Evolutionary conservation across 1,139 yeast genomes (phyloP), one percentile per base, ranked within the genome.

Genomic region (Lodderomyces theae): DNA sequence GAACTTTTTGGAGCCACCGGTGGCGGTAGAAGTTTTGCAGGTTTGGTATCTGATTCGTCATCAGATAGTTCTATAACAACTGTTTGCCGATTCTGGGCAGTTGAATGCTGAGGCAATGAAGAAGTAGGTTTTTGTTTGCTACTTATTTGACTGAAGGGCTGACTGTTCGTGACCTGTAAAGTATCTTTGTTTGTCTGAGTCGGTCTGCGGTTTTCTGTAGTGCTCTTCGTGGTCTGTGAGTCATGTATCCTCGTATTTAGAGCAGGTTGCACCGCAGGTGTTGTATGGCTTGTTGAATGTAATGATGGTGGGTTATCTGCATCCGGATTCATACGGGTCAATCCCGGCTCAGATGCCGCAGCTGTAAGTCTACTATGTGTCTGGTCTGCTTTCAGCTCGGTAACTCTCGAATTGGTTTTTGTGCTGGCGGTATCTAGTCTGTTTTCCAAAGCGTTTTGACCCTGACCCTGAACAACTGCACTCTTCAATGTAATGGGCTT

Each of bases 11-110:
- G 32, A 11, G 12, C 17, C 13, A 11, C 31, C 16, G 5, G 12
- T 13, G 16, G 17, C 7, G 30, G 34, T 5, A 28, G 3, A 7
- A 24, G 24, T 11, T 11, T 18, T 12, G 10, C 6, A 18, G 16
- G 4, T 10, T 24, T 26, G 2, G 3, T 15, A 12, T 34, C 37
- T 6, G 31, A 28, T 6, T 35, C 38, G 23, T 35, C 39, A 18
- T 28, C 29, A n/a, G 34, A 34, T 34, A 34, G 25, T 19, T 34
- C 36, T 21, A 34, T 34, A 15, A 34, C 13, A 8, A 22, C 29
- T 22, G 17, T 10, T 18, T 31, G 13, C 9, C 6, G 4, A 12
- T 4, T 12, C 11, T 12, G 16, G 7, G 16, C 16, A 4, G 29
- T 12, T 25, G 29, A 25, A 5, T 15, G 8, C 9, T 25, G n/a